Evolutionary conservation across 768 basidiomycete genomes (phyloP).

Genomic region (Boletales sp.): DNA sequence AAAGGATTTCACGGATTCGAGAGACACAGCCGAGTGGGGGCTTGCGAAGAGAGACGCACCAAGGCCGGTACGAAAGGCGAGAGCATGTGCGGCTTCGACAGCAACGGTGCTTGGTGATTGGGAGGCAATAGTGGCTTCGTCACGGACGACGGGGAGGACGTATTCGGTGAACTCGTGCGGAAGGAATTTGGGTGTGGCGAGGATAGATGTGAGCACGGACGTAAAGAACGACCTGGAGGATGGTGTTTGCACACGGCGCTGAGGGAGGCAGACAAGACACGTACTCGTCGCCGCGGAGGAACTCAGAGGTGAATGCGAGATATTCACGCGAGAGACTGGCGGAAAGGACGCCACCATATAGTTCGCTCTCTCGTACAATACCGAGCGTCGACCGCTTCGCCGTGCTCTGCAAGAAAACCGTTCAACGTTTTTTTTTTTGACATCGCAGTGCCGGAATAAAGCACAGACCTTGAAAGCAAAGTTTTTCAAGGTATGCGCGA

Average conservation of each 20-base stretch:
- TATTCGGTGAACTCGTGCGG: conserved; percentile 76
- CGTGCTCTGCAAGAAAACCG: conserved; percentile 59
- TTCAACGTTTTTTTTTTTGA: not conserved
- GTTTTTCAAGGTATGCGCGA: conserved; percentile 94
- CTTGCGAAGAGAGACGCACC: conserved; percentile 86
- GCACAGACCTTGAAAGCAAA: conserved; percentile 93
- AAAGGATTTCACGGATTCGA: conserved; percentile 69
- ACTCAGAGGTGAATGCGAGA: conserved; percentile 91
- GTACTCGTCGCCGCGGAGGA: conserved; percentile 93
- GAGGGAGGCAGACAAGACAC: conserved; percentile 34
- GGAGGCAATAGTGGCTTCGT: conserved; percentile 62
- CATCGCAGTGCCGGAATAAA: not conserved
- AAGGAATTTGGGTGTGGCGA: conserved; percentile 79
- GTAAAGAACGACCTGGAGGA: conserved; percentile 77
- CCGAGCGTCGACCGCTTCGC: conserved; percentile 82
- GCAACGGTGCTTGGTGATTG: conserved; percentile 65
- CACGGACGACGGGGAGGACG: conserved; percentile 64
- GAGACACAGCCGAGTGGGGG: conserved; percentile 58
- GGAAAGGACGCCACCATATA: conserved; percentile 90
- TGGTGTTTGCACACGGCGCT: not conserved
- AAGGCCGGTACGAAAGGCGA: conserved; percentile 94
- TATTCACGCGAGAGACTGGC: conserved; percentile 84
- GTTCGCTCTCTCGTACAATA: conserved; percentile 87
- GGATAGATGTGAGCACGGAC: conserved; percentile 78
- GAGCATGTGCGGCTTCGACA: conserved; percentile 80